Evolutionary conservation across 805 yeast genomes (phyloP).

Genomic region (Lipomyces orientalis): DNA sequence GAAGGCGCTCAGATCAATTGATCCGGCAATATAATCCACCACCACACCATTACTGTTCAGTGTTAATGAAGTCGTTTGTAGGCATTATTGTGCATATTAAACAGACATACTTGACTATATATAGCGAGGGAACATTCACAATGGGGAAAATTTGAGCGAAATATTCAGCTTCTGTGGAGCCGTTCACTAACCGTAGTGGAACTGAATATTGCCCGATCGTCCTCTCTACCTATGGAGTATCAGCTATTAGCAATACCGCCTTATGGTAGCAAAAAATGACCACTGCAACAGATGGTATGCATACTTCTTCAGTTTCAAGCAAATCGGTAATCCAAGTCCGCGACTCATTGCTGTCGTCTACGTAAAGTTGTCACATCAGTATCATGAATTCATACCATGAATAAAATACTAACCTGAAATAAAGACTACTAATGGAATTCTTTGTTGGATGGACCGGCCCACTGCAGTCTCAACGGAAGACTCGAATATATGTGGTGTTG

Average conservation of each 20-base stretch:
- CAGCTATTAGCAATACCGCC: neutral
- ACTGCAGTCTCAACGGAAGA: slow-evolving; percentile 35
- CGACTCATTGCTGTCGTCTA: slow-evolving; percentile 33
- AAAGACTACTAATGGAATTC: slow-evolving; percentile 31
- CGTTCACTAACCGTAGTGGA: slow-evolving; percentile 51
- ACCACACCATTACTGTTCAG: slow-evolving; percentile 22
- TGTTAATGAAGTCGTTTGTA: slow-evolving; percentile 21
- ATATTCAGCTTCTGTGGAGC: slow-evolving; percentile 52
- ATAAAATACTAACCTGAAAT: slow-evolving; percentile 24
- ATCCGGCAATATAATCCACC: slow-evolving; percentile 31
- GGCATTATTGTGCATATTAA: neutral
- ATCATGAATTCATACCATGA: neutral
- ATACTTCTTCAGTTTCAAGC: slow-evolving; percentile 23
- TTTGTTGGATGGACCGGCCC: slow-evolving; percentile 26
- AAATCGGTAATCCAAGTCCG: slow-evolving; percentile 27
- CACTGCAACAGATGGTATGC: neutral
- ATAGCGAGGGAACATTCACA: slow-evolving; percentile 60
- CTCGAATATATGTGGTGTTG: slow-evolving; percentile 19
- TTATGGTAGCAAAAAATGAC: slow-evolving; percentile 5
- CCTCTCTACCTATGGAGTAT: slow-evolving; percentile 24
- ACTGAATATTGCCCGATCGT: slow-evolving; percentile 46
- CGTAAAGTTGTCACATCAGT: slow-evolving; percentile 2
- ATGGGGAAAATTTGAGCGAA: slow-evolving; percentile 64
- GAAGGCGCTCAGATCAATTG: slow-evolving; percentile 16
- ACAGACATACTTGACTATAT: slow-evolving; percentile 51